A percentile compares a stretch with the other conserved stretches of the same genome.
Conservation (phyloP, 805 yeast genomes). For the Candida sanyiensis region DNA sequence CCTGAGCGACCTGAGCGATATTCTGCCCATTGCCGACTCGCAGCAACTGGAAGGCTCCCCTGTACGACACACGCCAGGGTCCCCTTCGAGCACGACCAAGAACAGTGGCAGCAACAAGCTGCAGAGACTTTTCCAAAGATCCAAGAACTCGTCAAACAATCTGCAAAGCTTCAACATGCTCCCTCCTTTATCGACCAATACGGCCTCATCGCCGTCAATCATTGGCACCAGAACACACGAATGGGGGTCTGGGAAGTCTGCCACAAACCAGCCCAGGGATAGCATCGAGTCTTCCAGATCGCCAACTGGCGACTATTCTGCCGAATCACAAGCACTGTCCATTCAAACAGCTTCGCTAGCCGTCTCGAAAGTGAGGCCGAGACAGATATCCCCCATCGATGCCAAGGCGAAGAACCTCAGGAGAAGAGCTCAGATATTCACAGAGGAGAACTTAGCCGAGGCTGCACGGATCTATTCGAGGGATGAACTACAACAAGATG, state of each 20-base stretch:
- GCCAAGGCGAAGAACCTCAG: slow-evolving; percentile 17
- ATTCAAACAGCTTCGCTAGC: background rate
- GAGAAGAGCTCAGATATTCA: slow-evolving; percentile 24
- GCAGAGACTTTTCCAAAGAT: slow-evolving; percentile 22
- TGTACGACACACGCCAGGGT: slow-evolving; percentile 1
- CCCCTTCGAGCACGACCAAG: slow-evolving; percentile 5
- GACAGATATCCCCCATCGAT: background rate
- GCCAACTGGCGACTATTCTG: too few relatives aligned
- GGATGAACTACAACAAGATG: background rate
- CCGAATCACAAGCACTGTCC: background rate
- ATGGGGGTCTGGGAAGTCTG: too few relatives aligned
- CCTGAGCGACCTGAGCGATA: slow-evolving; percentile 6
- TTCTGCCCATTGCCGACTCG: background rate
- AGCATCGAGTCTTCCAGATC: slow-evolving; percentile 7
- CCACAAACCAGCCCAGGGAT: slow-evolving; percentile 4
- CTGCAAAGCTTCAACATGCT: slow-evolving; percentile 15
- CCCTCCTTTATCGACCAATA: slow-evolving; percentile 13
- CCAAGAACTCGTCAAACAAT: slow-evolving; percentile 17
- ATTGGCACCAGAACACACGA: slow-evolving; percentile 45
- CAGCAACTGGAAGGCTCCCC: background rate
- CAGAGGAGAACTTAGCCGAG: slow-evolving; percentile 13
- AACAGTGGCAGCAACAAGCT: slow-evolving; percentile 18
- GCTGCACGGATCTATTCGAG: slow-evolving; percentile 9
- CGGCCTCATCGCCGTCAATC: slow-evolving; percentile 30
- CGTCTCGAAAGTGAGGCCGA: background rate